Conservation (phyloP, 371 early-diverging fungal genomes). For the Rhizopus microsporus region DNA sequence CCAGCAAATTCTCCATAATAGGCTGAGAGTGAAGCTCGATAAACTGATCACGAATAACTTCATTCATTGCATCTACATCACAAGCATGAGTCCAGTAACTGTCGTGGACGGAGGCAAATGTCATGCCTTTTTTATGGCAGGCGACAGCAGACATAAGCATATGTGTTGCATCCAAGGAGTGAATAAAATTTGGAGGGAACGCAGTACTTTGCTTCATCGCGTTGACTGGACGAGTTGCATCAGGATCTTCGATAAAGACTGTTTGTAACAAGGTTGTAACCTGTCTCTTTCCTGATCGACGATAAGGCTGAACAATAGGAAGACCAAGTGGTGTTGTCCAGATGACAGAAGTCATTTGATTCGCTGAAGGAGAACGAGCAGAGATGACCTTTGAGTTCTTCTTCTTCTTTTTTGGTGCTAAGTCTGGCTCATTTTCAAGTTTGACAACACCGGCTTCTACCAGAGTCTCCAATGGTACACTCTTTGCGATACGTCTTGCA, state of each 20-base stretch:
- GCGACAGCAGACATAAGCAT: slow-evolving; percentile 95
- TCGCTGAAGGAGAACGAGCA: slow-evolving; percentile 46
- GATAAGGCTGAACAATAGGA: slow-evolving; percentile 96
- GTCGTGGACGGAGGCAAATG: slow-evolving; percentile 97
- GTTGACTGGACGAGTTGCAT: slow-evolving; percentile 81
- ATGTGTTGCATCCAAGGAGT: slow-evolving; percentile 96
- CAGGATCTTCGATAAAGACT: slow-evolving; percentile 73
- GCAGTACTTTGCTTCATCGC: slow-evolving; percentile 91
- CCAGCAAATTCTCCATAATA: slow-evolving; percentile 81
- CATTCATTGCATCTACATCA: slow-evolving; percentile 87
- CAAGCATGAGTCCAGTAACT: slow-evolving; percentile 98
- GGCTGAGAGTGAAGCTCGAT: slow-evolving; percentile 82
- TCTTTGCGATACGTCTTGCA: slow-evolving; percentile 82
- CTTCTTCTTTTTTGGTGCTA: slow-evolving; percentile 1
- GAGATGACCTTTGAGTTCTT: slow-evolving; percentile 41
- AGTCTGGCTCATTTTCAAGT: slow-evolving; percentile 1
- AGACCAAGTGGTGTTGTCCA: slow-evolving; percentile 98
- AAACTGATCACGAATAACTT: slow-evolving; percentile 88
- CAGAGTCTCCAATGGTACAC: slow-evolving; percentile 69
- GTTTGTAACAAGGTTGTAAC: slow-evolving; percentile 82
- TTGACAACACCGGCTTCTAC: slow-evolving; percentile 44
- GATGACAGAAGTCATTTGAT: slow-evolving; percentile 85
- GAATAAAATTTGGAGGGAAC: slow-evolving; percentile 98
- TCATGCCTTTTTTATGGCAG: slow-evolving; percentile 77
- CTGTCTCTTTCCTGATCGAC: slow-evolving; percentile 65